A percentile compares a stretch with the other conserved stretches of the same genome.
phyloP scores from a whole-genome alignment of 768 basidiomycete genomes.

The Rhodotorula taiwanensis region DNA sequence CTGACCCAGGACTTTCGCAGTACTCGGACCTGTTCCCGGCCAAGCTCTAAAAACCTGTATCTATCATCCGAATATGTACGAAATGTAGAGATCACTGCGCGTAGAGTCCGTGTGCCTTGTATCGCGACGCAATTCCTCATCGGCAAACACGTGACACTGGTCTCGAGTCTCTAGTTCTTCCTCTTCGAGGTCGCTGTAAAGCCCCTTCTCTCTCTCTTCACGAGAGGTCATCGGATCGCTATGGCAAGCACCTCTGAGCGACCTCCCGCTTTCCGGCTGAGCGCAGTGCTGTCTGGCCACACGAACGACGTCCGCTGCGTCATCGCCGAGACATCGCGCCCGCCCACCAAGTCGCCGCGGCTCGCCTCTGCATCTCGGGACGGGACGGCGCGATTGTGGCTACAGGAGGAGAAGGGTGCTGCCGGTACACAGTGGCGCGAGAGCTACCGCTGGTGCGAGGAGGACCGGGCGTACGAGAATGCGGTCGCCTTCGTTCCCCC shows the following conservation, averaged over 20 bases:
- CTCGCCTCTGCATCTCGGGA: constrained; percentile 25
- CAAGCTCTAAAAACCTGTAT: constrained; percentile 2
- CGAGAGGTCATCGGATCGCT: too few relatives aligned
- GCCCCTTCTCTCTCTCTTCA: too few relatives aligned
- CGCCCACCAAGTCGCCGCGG: background rate
- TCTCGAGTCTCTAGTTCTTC: background rate
- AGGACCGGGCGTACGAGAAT: constrained; percentile 20
- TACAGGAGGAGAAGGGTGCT: background rate
- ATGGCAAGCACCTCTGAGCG: background rate
- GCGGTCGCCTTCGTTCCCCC: background rate
- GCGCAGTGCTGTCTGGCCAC: constrained; percentile 19
- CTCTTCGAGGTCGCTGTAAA: too few relatives aligned
- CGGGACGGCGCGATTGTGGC: constrained; percentile 18
- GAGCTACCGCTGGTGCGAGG: background rate
- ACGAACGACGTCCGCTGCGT: constrained; percentile 28
- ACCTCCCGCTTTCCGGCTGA: background rate
- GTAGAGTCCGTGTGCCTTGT: background rate
- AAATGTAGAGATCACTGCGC: background rate
- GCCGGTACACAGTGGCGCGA: constrained; percentile 5
- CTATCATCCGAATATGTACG: too few relatives aligned
- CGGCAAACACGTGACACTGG: background rate
- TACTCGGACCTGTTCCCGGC: constrained; percentile 28
- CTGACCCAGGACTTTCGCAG: background rate
- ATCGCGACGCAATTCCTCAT: too few relatives aligned
- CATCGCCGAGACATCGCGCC: background rate